A percentile compares a stretch with the other conserved stretches of the same genome.
Conservation (phyloP, 148 eudicot genomes). For the Bassia scoparia region DNA sequence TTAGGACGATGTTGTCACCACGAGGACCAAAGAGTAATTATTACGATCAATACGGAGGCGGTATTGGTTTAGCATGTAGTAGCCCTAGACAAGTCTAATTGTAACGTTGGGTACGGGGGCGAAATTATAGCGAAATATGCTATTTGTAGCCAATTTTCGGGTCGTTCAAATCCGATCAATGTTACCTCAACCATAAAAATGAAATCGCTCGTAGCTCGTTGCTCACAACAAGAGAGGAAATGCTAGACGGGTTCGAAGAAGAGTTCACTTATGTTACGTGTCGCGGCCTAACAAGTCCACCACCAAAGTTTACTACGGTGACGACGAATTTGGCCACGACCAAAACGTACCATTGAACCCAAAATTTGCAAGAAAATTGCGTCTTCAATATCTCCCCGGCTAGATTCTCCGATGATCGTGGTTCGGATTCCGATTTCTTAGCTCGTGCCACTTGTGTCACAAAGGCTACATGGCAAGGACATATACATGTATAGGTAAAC, state of each 20-base stretch:
- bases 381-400: slow-evolving; percentile 44
- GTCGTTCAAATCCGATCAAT: slow-evolving; percentile 36
- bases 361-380: slow-evolving; percentile 2
- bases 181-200: slow-evolving; percentile 6
- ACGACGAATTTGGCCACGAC: slow-evolving; percentile 15
- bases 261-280: slow-evolving; percentile 65
- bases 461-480: slow-evolving; percentile 73
- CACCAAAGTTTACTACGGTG: slow-evolving; percentile 51
- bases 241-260: slow-evolving; percentile 37
- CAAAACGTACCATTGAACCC: neutral
- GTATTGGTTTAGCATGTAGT: slow-evolving; percentile 69
- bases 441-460: slow-evolving; percentile 55
- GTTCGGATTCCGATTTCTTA: slow-evolving; percentile 49
- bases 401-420: slow-evolving; percentile 11
- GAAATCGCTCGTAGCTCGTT: too few relatives aligned
- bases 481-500: slow-evolving; percentile 86
- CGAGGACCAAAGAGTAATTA: slow-evolving; percentile 31
- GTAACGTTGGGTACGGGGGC: neutral
- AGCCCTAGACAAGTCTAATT: slow-evolving; percentile 43
- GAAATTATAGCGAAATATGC: slow-evolving; percentile 33
- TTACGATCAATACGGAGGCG: slow-evolving; percentile 38
- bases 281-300: slow-evolving; percentile 45
- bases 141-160: slow-evolving; percentile 27
- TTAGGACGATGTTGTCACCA: slow-evolving; percentile 35
- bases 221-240: neutral